A percentile compares a stretch with the other conserved stretches of the same genome.
Conservation (phyloP, 129 eudicot species). For the Helianthus annuus region DNA sequence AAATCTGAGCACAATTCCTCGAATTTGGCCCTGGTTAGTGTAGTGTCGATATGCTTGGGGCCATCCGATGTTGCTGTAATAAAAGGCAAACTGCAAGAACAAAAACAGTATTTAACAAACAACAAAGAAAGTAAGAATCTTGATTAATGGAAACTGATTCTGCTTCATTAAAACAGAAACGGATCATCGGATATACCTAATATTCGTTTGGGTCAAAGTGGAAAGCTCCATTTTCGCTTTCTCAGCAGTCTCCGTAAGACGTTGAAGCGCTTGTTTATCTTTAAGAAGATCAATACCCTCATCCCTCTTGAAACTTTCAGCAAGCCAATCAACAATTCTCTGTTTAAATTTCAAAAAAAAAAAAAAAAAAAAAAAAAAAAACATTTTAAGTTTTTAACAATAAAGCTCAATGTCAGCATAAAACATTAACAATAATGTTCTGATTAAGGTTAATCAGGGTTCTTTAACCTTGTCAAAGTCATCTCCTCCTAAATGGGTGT, state of each 20-base stretch:
- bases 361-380: not conserved
- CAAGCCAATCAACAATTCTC: constrained; percentile 92
- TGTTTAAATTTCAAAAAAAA: constrained; percentile 23
- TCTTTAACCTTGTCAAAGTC: constrained; percentile 83
- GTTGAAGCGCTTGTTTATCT: constrained; percentile 91
- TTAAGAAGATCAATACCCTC: constrained; percentile 93
- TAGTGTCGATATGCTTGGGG: constrained; percentile 88
- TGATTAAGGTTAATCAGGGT: too few species aligned
- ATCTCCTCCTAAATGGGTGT: constrained; percentile 91
- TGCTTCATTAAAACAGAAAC: not conserved
- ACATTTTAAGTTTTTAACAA: not conserved
- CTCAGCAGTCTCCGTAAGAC: constrained; percentile 85
- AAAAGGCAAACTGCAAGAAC: constrained; percentile 70
- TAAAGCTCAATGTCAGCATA: not conserved
- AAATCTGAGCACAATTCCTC: constrained; percentile 88
- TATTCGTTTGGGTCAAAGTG: constrained; percentile 74
- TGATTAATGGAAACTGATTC: not conserved
- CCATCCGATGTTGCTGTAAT: constrained; percentile 89
- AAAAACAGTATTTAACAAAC: constrained; percentile 4
- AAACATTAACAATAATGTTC: not conserved
- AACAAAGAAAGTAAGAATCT: not conserved
- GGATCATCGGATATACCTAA: constrained; percentile 41
- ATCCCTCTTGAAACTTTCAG: constrained; percentile 65
- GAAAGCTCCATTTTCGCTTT: constrained; percentile 91
- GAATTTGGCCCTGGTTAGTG: constrained; percentile 73